Evolutionary conservation across 495 filamentous ascomycete genomes (phyloP), one percentile per base, ranked within the genome.

Genomic region (Melanomma pulvis-pyrius): DNA sequence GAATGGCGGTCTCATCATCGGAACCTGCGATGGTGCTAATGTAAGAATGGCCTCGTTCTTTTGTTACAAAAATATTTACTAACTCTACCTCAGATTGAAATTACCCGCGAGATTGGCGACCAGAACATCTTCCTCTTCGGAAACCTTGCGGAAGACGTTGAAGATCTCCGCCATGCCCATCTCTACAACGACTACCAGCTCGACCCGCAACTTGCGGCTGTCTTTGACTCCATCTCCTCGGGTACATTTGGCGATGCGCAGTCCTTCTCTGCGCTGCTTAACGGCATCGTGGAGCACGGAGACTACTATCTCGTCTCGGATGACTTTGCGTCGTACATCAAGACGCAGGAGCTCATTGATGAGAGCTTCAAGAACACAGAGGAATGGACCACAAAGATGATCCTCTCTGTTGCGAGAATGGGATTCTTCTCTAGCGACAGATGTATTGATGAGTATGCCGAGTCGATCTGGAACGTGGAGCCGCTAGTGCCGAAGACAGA

Each of bases 51-150:
- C 49, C 24, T 19, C 46, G 34, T 21, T 50, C 30, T 46, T n/a
- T 52, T 15, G 2, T 13, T 52, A 13, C 12, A 9, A 25, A 0
- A 19, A 34, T 49, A 54, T 51, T 32, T 60, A 67, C 71, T 73
- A 64, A 74, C 30, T 56, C 34, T 25, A 28, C 26, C 25, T 25
- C 41, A 94, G 91, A 96, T 97, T 74, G 92, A 97, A 81, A 98
- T 98, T 74, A 98, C 94, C 5, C 92, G 96, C 59, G 96, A 98
- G 78, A 90, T 97, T 70, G 90, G 92, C 70, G 90, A 97, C 67
- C 84, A 89, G 70, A 97, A 98, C 80, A 98, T 98, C 77, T 98
- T 98, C 86, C 89, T 98, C 74, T 97, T 98, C 73, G 94, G 94
- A 48, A 94, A 92, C 74, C 86, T 98, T 7, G 91, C 94, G 65